These are phyloP conservation scores for Colletotrichum sp. DNA, from an alignment of 2,329 filamentous ascomycete genomes.

Conservation along the genomic window DNA sequence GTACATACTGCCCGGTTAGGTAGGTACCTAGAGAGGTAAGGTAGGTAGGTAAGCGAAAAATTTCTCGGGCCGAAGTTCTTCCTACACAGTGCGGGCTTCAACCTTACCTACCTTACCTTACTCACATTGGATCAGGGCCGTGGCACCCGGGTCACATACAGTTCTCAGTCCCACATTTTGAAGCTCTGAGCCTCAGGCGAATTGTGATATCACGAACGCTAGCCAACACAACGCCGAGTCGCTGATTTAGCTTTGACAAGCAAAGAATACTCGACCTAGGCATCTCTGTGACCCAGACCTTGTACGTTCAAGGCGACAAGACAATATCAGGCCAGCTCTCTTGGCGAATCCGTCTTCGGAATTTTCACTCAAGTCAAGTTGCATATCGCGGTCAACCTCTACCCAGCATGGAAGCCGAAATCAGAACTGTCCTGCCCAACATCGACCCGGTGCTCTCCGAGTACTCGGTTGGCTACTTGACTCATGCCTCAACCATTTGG, in stretches of 20 bases:
- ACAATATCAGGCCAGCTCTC: not conserved
- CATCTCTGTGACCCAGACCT: not conserved
- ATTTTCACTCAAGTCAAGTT: not conserved
- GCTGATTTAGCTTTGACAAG: not conserved
- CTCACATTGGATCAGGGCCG: not conserved
- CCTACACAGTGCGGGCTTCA: not conserved
- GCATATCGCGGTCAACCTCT: not conserved
- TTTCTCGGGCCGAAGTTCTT: not conserved
- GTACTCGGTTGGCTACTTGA: conserved; percentile 93
- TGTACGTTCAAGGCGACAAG: not conserved
- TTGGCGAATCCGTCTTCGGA: not conserved
- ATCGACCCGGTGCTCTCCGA: conserved; percentile 90
- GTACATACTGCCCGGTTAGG: not conserved
- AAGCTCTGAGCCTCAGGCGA: not conserved
- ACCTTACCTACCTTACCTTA: not conserved
- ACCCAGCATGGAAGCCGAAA: conserved; percentile 80
- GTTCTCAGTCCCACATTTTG: not conserved
- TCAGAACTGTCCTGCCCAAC: conserved; percentile 81
- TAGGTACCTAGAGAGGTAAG: not conserved
- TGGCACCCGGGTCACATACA: not conserved
- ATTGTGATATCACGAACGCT: not conserved
- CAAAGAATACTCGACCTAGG: not conserved
- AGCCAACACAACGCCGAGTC: not conserved
- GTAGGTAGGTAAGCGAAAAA: not conserved
- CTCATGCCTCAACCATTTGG: conserved; percentile 88